Percentiles rank a stretch among this genome's conserved stretches.
Evolutionary conservation across 208 protist genomes (phyloP).

Genomic region (Blechomonas ayalai): DNA sequence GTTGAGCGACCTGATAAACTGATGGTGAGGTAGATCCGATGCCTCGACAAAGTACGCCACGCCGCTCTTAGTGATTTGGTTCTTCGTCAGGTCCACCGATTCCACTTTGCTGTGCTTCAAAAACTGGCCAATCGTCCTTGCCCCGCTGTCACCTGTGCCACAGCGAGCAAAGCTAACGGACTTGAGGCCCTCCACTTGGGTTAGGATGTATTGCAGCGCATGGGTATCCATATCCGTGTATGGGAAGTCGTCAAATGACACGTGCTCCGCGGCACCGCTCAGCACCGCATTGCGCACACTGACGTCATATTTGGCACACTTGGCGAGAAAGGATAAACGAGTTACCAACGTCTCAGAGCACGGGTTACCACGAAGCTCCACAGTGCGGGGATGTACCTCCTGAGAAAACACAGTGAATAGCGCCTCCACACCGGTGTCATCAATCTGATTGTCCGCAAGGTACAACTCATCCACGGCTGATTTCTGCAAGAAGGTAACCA

Average conservation of each 20-base stretch:
- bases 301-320: conserved; percentile 14
- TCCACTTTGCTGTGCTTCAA: conserved; percentile 40
- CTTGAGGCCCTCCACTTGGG: conserved; percentile 25
- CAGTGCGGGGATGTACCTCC: conserved; percentile 17
- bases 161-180: conserved; percentile 50
- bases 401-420: conserved; percentile 45
- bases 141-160: conserved; percentile 28
- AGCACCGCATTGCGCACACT: conserved; percentile 40
- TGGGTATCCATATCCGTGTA: conserved; percentile 55
- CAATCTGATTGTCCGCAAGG: conserved; percentile 57
- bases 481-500: conserved; percentile 35
- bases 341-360: conserved; percentile 29
- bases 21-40: conserved; percentile 35
- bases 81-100: conserved; percentile 30
- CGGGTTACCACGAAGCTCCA: conserved; percentile 43
- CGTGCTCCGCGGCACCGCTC: conserved; percentile 16
- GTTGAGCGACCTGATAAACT: conserved; percentile 31
- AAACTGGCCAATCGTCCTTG: conserved; percentile 29
- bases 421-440: conserved; percentile 35
- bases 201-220: conserved; percentile 45
- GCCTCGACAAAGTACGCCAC: conserved; percentile 42
- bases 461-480: conserved; percentile 34
- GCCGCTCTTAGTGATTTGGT: conserved; percentile 36
- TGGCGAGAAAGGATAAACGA: conserved; percentile 46
- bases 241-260: conserved; percentile 35